phyloP scores from a whole-genome alignment of 1,139 yeast species.

The Zygoascus meyerae region DNA sequence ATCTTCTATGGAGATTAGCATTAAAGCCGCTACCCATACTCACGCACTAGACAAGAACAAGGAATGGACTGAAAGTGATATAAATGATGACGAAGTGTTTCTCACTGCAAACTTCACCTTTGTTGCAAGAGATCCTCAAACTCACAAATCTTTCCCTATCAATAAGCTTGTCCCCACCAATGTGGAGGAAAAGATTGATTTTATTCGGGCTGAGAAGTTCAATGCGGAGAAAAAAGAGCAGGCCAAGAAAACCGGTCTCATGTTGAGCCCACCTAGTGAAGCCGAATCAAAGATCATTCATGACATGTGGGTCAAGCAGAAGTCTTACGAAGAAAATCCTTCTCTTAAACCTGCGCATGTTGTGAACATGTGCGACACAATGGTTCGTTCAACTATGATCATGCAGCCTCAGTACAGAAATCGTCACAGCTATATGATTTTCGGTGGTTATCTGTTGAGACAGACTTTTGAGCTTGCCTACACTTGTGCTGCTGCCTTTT shows the following conservation, averaged over 20 bases:
- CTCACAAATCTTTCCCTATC: slow-evolving; percentile 81
- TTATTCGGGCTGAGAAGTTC: slow-evolving; percentile 82
- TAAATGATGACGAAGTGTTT: slow-evolving; percentile 50
- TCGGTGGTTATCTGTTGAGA: slow-evolving; percentile 87
- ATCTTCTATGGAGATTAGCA: slow-evolving; percentile 91
- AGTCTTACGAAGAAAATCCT: slow-evolving; percentile 22
- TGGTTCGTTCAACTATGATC: slow-evolving; percentile 65
- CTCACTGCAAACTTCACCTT: slow-evolving; percentile 88
- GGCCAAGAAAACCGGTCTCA: slow-evolving; percentile 55
- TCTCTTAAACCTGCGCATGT: slow-evolving; percentile 41
- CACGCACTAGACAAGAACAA: slow-evolving; percentile 36
- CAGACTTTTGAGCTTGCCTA: slow-evolving; percentile 91
- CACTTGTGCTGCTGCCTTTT: slow-evolving; percentile 83
- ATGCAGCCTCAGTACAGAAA: slow-evolving; percentile 97
- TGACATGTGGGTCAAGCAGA: slow-evolving; percentile 51
- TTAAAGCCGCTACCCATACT: slow-evolving; percentile 75
- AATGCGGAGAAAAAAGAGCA: slow-evolving; percentile 77
- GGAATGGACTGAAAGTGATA: slow-evolving; percentile 35
- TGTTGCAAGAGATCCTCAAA: slow-evolving; percentile 88
- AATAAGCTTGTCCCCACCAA: slow-evolving; percentile 70
- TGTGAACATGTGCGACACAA: slow-evolving; percentile 61
- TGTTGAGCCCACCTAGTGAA: slow-evolving; percentile 54
- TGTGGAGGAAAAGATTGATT: slow-evolving; percentile 74
- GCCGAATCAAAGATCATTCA: slow-evolving; percentile 71
- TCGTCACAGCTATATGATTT: slow-evolving; percentile 88